Conservation (phyloP, 495 filamentous ascomycete genomes). For the Neurospora tetrasperma region DNA sequence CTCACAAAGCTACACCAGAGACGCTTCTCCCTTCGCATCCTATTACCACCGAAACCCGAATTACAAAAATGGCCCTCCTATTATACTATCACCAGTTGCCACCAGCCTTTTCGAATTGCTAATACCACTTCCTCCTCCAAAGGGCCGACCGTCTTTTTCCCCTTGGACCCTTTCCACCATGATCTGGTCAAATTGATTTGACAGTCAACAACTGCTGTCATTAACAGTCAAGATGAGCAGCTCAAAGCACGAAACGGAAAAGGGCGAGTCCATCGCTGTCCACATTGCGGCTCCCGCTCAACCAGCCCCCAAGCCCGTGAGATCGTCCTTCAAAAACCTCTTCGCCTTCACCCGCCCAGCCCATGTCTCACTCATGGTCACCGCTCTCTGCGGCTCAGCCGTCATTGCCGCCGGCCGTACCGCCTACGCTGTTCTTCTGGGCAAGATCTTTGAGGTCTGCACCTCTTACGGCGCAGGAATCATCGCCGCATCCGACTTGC, state of each 20-base stretch:
- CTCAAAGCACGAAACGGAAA: not conserved
- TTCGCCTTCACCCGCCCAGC: constrained; percentile 59
- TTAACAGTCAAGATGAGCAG: not conserved
- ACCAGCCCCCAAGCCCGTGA: constrained; percentile 1
- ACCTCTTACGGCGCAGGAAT: constrained; percentile 51
- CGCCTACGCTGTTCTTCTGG: constrained; percentile 58
- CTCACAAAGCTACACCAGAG: not conserved
- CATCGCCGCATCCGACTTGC: constrained; percentile 38
- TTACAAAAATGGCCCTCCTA: not conserved
- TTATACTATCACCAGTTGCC: not conserved
- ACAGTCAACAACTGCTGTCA: not conserved
- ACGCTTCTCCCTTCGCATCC: not conserved
- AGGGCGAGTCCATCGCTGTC: not conserved
- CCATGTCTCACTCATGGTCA: constrained; percentile 45
- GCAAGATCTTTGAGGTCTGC: constrained; percentile 64
- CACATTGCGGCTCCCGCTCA: not conserved
- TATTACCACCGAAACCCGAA: not conserved
- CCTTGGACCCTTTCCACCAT: not conserved
- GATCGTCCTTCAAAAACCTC: constrained; percentile 35
- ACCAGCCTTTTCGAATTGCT: not conserved
- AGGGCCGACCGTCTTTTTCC: not conserved
- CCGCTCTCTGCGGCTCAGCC: constrained; percentile 44
- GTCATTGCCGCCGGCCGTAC: constrained; percentile 54
- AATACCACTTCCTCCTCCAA: not conserved
- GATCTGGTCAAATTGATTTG: not conserved